phyloP scores from a whole-genome alignment of 306 rosid genomes.

The Fragaria vesca region DNA sequence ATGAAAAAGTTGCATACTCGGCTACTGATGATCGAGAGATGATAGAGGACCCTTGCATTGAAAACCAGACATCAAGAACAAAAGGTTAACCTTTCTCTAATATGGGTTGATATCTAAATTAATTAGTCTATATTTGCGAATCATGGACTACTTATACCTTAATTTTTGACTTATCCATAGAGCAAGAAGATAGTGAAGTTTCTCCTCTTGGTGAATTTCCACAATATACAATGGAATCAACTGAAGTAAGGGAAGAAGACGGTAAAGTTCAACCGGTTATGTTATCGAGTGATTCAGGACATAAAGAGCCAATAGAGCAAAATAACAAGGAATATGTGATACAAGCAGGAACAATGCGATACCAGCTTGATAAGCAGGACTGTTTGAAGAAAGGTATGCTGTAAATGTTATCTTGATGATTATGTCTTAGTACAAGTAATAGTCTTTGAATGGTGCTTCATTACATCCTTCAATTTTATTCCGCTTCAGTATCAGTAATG shows the following conservation, averaged over 20 bases:
- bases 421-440: neutral
- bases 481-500: neutral
- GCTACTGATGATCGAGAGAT: constrained; percentile 26
- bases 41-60: constrained; percentile 10
- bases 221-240: constrained; percentile 21
- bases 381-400: constrained; percentile 50
- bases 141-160: neutral
- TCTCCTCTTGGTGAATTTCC: constrained; percentile 26
- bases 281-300: constrained; percentile 21
- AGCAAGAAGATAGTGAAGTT: constrained; percentile 37
- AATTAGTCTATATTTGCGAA: neutral
- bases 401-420: neutral
- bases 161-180: constrained; percentile 22
- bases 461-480: neutral
- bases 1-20: constrained; percentile 20
- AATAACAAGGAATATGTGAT: constrained; percentile 22
- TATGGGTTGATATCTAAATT: neutral
- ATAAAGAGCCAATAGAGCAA: constrained; percentile 27
- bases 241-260: constrained; percentile 26
- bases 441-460: neutral
- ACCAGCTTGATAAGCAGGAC: constrained; percentile 35
- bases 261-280: constrained; percentile 20
- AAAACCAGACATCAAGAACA: constrained; percentile 15
- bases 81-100: constrained; percentile 20
- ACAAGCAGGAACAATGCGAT: constrained; percentile 19